phyloP scores from a whole-genome alignment of 768 basidiomycete genomes.

The Cystobasidium tubakii region DNA sequence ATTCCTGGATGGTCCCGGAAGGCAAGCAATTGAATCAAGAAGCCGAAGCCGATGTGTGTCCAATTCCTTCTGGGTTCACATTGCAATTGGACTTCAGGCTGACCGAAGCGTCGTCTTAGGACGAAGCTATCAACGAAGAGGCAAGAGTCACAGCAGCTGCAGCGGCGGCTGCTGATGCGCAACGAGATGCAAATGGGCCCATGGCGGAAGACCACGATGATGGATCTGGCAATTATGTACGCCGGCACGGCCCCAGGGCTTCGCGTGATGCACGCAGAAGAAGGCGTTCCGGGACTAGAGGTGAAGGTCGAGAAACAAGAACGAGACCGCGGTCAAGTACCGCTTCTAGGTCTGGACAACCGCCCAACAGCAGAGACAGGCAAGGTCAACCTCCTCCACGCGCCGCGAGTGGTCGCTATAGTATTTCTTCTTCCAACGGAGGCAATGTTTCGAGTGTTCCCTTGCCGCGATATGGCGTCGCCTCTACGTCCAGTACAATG shows the following conservation, averaged over 20 bases:
- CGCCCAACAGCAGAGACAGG: constrained; percentile 15
- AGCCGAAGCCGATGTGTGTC: constrained; percentile 19
- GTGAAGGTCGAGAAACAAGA: not conserved
- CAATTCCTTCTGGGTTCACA: not conserved
- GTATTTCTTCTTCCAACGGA: constrained; percentile 5
- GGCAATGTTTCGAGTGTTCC: not conserved
- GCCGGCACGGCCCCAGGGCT: not conserved
- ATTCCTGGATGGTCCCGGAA: constrained; percentile 29
- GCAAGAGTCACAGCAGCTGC: constrained; percentile 10
- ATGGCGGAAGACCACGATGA: not conserved
- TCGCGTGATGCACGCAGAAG: not conserved
- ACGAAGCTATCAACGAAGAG: constrained; percentile 25
- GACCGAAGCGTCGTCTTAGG: too few relatives aligned
- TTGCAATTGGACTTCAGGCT: too few relatives aligned
- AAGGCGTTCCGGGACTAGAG: not conserved
- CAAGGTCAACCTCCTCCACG: not conserved
- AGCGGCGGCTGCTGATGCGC: not conserved
- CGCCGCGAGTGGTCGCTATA: constrained; percentile 11
- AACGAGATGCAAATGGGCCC: not conserved
- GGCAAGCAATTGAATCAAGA: constrained; percentile 34
- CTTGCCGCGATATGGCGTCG: constrained; percentile 3
- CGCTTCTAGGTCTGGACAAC: not conserved
- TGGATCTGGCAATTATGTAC: not conserved
- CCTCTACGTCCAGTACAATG: not conserved
- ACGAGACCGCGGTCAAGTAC: constrained; percentile 1